Percentiles rank a stretch among this genome's conserved stretches.
Evolutionary conservation across 352 stramenopile genomes (phyloP).

Genomic region (Phytophthora fragariaefolia): DNA sequence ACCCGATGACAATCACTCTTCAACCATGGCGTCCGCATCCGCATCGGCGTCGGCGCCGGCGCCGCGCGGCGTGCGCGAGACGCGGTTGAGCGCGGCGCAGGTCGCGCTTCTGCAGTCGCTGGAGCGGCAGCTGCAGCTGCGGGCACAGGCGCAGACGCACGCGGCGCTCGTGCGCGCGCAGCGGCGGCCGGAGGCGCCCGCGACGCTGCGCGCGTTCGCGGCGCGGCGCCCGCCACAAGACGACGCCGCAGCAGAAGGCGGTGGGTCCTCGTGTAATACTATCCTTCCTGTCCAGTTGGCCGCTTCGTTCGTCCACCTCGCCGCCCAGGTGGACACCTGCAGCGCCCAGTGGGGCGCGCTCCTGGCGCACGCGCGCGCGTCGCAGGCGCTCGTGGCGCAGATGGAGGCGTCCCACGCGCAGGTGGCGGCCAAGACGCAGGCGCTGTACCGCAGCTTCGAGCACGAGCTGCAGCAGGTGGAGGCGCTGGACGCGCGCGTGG

Average conservation of each 20-base stretch:
- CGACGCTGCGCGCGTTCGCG: slow-evolving; percentile 59
- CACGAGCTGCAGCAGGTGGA: slow-evolving; percentile 69
- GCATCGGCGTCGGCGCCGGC: neutral
- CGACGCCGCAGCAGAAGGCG: neutral
- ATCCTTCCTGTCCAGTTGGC: slow-evolving; percentile 9
- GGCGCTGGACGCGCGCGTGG: slow-evolving; percentile 62
- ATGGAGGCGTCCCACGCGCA: slow-evolving; percentile 86
- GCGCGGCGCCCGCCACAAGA: slow-evolving; percentile 4
- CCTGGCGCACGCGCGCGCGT: slow-evolving; percentile 61
- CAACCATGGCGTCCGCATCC: too few species aligned
- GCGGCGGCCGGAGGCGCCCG: slow-evolving; percentile 13
- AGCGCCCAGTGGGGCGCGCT: slow-evolving; percentile 49
- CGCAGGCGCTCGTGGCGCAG: slow-evolving; percentile 71
- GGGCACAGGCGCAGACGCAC: slow-evolving; percentile 52
- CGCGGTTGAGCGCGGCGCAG: slow-evolving; percentile 51
- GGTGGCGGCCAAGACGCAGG: slow-evolving; percentile 75
- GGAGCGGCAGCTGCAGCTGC: slow-evolving; percentile 66
- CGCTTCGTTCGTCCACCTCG: slow-evolving; percentile 41
- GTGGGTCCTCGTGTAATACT: slow-evolving; percentile 4
- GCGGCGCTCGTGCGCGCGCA: slow-evolving; percentile 44
- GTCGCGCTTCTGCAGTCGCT: slow-evolving; percentile 62
- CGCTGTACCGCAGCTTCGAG: slow-evolving; percentile 83
- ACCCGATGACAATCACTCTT: too few species aligned
- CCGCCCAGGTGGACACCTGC: slow-evolving; percentile 39
- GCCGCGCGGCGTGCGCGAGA: slow-evolving; percentile 44